A percentile compares a stretch with the other conserved stretches of the same genome.
Evolutionary conservation across 805 yeast genomes (phyloP).

Genomic region (Pichia gijzeniarum): DNA sequence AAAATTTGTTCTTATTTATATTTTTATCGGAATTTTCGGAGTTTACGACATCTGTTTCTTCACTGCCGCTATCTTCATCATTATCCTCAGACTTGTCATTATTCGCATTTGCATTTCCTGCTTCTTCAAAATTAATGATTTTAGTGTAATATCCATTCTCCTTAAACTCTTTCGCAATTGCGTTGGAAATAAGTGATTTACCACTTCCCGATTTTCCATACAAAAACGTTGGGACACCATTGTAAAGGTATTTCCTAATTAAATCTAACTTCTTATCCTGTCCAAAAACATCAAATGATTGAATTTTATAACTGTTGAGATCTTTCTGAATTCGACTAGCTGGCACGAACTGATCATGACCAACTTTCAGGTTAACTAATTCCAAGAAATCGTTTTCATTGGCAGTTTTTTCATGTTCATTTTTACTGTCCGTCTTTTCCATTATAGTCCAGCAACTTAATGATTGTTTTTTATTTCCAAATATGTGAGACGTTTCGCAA

Average conservation of each 20-base stretch:
- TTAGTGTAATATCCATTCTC: conserved; percentile 41
- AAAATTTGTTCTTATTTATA: conserved; percentile 7
- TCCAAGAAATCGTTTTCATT: neutral
- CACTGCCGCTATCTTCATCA: neutral
- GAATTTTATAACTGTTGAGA: neutral
- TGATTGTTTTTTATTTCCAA: neutral
- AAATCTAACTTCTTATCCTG: conserved; percentile 40
- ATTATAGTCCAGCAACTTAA: conserved; percentile 14
- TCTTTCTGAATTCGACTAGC: conserved; percentile 32
- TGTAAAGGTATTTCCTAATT: conserved; percentile 34
- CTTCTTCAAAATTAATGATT: conserved; percentile 29
- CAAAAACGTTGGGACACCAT: conserved; percentile 48
- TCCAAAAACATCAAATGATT: conserved; percentile 43
- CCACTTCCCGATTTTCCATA: conserved; percentile 82
- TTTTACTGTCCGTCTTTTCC: too few species aligned
- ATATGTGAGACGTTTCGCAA: neutral
- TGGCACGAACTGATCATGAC: conserved; percentile 41
- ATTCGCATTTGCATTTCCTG: conserved; percentile 51
- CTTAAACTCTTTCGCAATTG: conserved; percentile 34
- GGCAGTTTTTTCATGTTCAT: conserved; percentile 17
- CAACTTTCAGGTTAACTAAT: conserved; percentile 37
- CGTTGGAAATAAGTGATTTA: conserved; percentile 50
- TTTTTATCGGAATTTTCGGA: conserved; percentile 1
- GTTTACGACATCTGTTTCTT: neutral
- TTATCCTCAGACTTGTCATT: conserved; percentile 15